These are phyloP conservation scores for Nakazawaea pomicola DNA, from an alignment of 805 yeast genomes.

Conservation along the genomic window DNA sequence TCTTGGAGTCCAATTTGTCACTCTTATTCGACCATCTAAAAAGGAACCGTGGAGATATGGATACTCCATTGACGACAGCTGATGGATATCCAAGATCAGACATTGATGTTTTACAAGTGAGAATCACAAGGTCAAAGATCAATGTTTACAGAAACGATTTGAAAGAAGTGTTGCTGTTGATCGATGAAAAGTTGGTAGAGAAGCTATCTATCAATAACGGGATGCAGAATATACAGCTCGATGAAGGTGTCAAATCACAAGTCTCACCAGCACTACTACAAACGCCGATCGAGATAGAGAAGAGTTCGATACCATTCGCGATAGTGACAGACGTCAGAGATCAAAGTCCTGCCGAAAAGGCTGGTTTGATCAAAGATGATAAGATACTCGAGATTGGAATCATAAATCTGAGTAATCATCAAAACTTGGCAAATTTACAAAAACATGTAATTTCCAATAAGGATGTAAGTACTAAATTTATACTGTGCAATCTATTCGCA, in stretches of 20 bases:
- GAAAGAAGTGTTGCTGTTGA: conserved; percentile 36
- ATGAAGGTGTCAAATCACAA: too few relatives aligned
- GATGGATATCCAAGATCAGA: conserved; percentile 90
- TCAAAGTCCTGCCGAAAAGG: conserved; percentile 50
- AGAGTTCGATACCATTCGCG: conserved; percentile 47
- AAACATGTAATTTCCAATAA: conserved; percentile 29
- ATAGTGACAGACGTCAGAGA: conserved; percentile 41
- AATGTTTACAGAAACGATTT: conserved; percentile 70
- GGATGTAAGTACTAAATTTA: conserved; percentile 22
- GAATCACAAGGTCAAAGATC: conserved; percentile 58
- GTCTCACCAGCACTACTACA: neutral
- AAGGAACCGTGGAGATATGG: conserved; percentile 52
- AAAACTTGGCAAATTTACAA: conserved; percentile 39
- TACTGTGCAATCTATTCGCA: neutral
- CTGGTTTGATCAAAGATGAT: conserved; percentile 53
- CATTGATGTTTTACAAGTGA: conserved; percentile 68
- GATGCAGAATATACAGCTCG: neutral
- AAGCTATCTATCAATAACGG: conserved; percentile 23
- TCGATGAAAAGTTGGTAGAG: conserved; percentile 42
- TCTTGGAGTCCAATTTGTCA: conserved; percentile 36
- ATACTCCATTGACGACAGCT: conserved; percentile 52
- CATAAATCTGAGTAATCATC: conserved; percentile 52
- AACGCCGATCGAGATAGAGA: conserved; percentile 8
- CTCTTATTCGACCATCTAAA: conserved; percentile 38
- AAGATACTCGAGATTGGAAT: conserved; percentile 47